These are phyloP conservation scores for Blepharisma stoltei DNA, from an alignment of 73 alveolate genomes.

Conservation along the genomic window DNA sequence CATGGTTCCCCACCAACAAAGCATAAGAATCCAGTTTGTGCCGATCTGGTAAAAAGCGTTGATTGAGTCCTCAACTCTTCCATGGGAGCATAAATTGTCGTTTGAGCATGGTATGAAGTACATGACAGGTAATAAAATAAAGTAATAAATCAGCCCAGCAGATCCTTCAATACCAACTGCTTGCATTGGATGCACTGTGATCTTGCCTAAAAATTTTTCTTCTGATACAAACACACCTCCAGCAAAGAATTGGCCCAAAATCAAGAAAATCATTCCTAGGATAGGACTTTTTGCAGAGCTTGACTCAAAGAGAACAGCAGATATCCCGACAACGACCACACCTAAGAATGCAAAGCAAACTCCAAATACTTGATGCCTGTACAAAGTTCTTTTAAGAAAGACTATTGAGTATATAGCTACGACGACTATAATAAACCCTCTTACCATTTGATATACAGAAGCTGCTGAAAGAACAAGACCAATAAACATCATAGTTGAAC, in stretches of 20 bases:
- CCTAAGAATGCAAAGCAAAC: constrained; percentile 69
- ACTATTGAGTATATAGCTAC: constrained; percentile 75
- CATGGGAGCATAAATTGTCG: constrained; percentile 52
- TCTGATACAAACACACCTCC: constrained; percentile 54
- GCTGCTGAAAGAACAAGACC: constrained; percentile 73
- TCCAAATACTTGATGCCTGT: constrained; percentile 77
- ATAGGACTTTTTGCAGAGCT: constrained; percentile 32
- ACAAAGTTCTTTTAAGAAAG: constrained; percentile 72
- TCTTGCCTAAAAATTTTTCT: constrained; percentile 72
- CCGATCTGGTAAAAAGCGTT: constrained; percentile 51
- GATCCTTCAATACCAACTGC: constrained; percentile 96
- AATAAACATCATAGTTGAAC: constrained; percentile 44
- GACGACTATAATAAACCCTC: constrained; percentile 82
- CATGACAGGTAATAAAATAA: constrained; percentile 70
- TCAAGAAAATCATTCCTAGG: constrained; percentile 32
- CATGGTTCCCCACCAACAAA: constrained; percentile 53
- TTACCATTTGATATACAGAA: constrained; percentile 89
- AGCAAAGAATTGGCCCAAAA: constrained; percentile 33
- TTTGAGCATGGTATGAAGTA: constrained; percentile 73
- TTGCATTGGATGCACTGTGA: constrained; percentile 66
- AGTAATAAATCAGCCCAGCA: constrained; percentile 76
- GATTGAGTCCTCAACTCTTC: constrained; percentile 46
- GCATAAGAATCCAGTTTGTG: constrained; percentile 39
- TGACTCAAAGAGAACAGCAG: constrained; percentile 43
- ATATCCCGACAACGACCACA: constrained; percentile 72